These are phyloP conservation scores for Tolypocladium ovalisporum DNA, from an alignment of 2,329 filamentous ascomycete species.

Conservation along the genomic window DNA sequence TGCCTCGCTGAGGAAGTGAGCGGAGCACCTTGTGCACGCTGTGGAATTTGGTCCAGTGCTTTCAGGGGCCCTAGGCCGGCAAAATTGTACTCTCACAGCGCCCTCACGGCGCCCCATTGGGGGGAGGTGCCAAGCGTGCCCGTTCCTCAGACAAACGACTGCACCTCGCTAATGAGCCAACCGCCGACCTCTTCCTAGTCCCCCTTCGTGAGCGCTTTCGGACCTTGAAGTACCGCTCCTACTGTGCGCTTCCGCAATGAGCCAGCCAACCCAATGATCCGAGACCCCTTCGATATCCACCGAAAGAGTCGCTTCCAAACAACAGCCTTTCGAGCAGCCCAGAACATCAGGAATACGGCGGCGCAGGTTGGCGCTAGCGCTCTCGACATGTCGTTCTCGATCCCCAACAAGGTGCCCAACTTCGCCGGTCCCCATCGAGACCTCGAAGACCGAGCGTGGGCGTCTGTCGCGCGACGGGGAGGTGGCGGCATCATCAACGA, in stretches of 20 bases:
- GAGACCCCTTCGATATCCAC: slow-evolving; percentile 34
- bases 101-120: neutral
- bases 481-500: slow-evolving; percentile 32
- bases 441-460: slow-evolving; percentile 58
- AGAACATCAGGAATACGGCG: slow-evolving; percentile 34
- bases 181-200: neutral
- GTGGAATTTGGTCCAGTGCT: neutral
- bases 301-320: slow-evolving; percentile 35
- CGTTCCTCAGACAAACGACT: neutral
- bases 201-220: neutral
- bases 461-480: slow-evolving; percentile 28
- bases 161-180: neutral
- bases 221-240: neutral
- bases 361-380: slow-evolving; percentile 37
- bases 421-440: slow-evolving; percentile 54
- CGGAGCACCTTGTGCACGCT: neutral
- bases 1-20: neutral
- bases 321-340: slow-evolving; percentile 33
- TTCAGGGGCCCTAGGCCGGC: neutral
- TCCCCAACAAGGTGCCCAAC: slow-evolving; percentile 60
- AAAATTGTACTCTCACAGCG: neutral
- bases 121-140: no score
- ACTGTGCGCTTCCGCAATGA: slow-evolving; percentile 14
- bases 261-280: slow-evolving; percentile 23
- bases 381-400: slow-evolving; percentile 52